Evolutionary conservation across 148 eudicot genomes (phyloP).

Genomic region (Hydrangea macrophylla): DNA sequence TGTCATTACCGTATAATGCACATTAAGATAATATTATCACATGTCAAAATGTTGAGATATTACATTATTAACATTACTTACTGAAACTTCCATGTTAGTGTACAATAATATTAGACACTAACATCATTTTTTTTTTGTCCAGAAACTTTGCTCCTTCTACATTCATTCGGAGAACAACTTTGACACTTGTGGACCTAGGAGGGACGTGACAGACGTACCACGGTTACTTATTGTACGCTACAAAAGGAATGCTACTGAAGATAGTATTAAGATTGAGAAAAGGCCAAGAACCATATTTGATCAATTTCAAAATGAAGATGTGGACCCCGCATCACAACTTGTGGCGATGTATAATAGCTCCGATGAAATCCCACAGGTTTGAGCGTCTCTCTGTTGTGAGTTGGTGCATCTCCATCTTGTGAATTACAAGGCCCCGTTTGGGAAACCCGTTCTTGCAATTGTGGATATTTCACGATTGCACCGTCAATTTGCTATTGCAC

Average conservation of each 20-base stretch:
- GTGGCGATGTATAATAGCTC: slow-evolving; percentile 86
- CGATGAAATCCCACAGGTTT: slow-evolving; percentile 62
- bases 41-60: too few species aligned
- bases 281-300: slow-evolving; percentile 43
- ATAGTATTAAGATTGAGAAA: slow-evolving; percentile 38
- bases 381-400: slow-evolving; percentile 8
- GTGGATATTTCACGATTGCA: too few species aligned
- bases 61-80: too few species aligned
- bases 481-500: too few species aligned
- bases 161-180: slow-evolving; percentile 65
- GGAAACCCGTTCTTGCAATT: too few species aligned
- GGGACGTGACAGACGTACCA: slow-evolving; percentile 58
- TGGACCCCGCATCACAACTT: slow-evolving; percentile 81
- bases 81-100: too few species aligned
- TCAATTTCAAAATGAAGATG: slow-evolving; percentile 46
- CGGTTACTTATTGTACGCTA: slow-evolving; percentile 77
- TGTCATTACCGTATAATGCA: too few species aligned
- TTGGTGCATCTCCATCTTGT: neutral
- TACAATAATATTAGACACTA: neutral
- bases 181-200: slow-evolving; percentile 86
- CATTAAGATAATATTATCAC: too few species aligned
- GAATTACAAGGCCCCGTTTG: too few species aligned
- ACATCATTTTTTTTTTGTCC: slow-evolving; percentile 22
- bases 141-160: slow-evolving; percentile 76
- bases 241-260: slow-evolving; percentile 62